phyloP scores from a whole-genome alignment of 169 alveolate genomes.

The Plasmodium knowlesi region DNA sequence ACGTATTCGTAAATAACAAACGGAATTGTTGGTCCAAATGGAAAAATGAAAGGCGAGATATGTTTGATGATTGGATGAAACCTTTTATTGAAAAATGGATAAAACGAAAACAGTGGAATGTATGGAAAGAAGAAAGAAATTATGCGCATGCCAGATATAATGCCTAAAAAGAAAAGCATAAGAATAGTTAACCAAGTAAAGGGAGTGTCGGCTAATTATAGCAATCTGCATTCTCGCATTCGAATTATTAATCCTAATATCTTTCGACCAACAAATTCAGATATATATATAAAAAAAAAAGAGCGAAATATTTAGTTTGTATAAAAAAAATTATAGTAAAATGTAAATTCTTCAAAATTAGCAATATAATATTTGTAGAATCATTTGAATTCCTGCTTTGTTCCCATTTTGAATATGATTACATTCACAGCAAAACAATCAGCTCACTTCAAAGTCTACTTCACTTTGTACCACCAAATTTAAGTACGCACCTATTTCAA shows the following conservation, averaged over 20 bases:
- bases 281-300: too few species aligned
- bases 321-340: neutral
- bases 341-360: neutral
- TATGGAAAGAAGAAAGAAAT: slow-evolving; percentile 7
- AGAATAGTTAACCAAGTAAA: neutral
- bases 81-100: neutral
- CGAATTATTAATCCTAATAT: neutral
- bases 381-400: neutral
- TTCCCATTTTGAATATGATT: neutral
- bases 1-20: slow-evolving; percentile 8
- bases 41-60: neutral
- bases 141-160: neutral
- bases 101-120: slow-evolving; percentile 6
- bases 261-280: neutral
- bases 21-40: neutral
- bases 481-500: neutral
- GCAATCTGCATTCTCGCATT: neutral
- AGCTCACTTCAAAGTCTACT: neutral
- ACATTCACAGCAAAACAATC: neutral
- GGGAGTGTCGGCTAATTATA: neutral
- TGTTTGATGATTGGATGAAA: slow-evolving; percentile 10
- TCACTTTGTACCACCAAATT: neutral
- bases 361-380: neutral
- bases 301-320: neutral
- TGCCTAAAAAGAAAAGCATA: neutral